phyloP scores from a whole-genome alignment of 2,329 filamentous ascomycete species.

The Claviceps maximensis region DNA sequence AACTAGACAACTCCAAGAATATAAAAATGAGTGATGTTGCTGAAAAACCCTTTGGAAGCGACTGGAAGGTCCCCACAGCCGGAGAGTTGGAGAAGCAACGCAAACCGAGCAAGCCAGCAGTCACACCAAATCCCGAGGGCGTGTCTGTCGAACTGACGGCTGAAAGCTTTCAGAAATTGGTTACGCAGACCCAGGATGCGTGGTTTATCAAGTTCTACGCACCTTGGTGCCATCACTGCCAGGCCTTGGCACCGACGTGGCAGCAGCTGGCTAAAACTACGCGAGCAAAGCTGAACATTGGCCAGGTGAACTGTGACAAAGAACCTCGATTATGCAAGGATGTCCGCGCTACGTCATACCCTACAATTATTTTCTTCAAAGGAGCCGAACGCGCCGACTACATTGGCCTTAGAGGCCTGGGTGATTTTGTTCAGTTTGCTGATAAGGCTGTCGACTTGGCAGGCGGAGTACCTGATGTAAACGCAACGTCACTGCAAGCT shows the following conservation, averaged over 20 bases:
- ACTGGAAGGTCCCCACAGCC: slow-evolving; percentile 18
- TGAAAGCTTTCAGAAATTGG: slow-evolving; percentile 72
- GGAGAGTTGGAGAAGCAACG: slow-evolving; percentile 18
- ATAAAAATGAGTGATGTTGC: background rate
- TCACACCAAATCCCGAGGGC: slow-evolving; percentile 61
- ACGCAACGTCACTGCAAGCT: slow-evolving; percentile 60
- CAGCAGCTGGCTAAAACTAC: slow-evolving; percentile 80
- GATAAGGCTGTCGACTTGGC: slow-evolving; percentile 73
- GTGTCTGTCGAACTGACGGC: slow-evolving; percentile 62
- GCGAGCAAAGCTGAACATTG: slow-evolving; percentile 79
- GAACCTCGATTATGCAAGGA: slow-evolving; percentile 89
- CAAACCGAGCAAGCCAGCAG: slow-evolving; percentile 33
- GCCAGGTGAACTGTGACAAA: slow-evolving; percentile 88
- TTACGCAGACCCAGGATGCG: slow-evolving; percentile 76
- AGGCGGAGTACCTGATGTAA: slow-evolving; percentile 67
- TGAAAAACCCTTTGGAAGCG: slow-evolving; percentile 15
- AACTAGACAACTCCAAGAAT: slow-evolving; percentile 18
- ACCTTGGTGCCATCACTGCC: slow-evolving; percentile 93
- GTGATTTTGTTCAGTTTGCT: slow-evolving; percentile 77
- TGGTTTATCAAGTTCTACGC: slow-evolving; percentile 99
- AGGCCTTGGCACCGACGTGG: slow-evolving; percentile 86
- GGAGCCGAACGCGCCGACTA: slow-evolving; percentile 89
- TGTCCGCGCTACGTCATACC: slow-evolving; percentile 64
- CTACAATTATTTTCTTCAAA: slow-evolving; percentile 85
- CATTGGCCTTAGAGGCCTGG: slow-evolving; percentile 77